Evolutionary conservation across 2,329 filamentous ascomycete genomes (phyloP).

Genomic region (Colletotrichum gigasporum): DNA sequence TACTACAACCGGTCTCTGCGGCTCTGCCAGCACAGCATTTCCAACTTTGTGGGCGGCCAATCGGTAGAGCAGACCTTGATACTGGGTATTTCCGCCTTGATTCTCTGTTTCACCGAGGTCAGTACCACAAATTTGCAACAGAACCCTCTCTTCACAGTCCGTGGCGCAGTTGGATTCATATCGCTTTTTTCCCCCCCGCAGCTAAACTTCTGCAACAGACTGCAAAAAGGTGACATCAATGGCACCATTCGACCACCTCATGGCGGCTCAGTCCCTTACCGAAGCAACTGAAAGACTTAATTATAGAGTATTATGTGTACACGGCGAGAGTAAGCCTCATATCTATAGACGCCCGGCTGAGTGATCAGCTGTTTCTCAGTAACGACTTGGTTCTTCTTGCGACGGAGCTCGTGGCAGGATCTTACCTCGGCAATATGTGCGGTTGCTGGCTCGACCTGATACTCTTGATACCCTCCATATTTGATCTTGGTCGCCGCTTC

Average conservation of each 20-base stretch:
- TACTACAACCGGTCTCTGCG: constrained; percentile 48
- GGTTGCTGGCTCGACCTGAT: constrained; percentile 51
- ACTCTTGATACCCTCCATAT: constrained; percentile 48
- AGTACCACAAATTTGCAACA: too few relatives aligned
- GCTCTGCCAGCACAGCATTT: constrained; percentile 42
- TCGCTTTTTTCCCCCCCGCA: too few relatives aligned
- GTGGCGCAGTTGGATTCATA: too few relatives aligned
- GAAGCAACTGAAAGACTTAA: constrained; percentile 51
- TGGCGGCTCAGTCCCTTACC: constrained; percentile 53
- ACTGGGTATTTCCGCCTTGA: constrained; percentile 53
- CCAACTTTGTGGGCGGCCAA: constrained; percentile 37
- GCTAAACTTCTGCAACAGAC: constrained; percentile 40
- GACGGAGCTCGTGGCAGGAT: constrained; percentile 38
- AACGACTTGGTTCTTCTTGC: constrained; percentile 42
- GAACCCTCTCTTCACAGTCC: too few relatives aligned
- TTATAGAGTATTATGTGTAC: constrained; percentile 59
- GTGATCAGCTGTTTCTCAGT: constrained; percentile 41
- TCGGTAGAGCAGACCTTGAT: constrained; percentile 47
- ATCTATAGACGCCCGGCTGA: constrained; percentile 46
- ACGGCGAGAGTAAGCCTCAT: constrained; percentile 58
- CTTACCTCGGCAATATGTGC: constrained; percentile 48
- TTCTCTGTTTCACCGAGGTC: constrained; percentile 59
- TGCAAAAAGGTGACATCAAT: constrained; percentile 53
- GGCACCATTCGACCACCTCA: constrained; percentile 56
- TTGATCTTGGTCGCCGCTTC: constrained; percentile 53